Base-by-base conservation (phyloP, 2,329 filamentous ascomycete genomes). In the Pseudocercospora musae region DNA sequence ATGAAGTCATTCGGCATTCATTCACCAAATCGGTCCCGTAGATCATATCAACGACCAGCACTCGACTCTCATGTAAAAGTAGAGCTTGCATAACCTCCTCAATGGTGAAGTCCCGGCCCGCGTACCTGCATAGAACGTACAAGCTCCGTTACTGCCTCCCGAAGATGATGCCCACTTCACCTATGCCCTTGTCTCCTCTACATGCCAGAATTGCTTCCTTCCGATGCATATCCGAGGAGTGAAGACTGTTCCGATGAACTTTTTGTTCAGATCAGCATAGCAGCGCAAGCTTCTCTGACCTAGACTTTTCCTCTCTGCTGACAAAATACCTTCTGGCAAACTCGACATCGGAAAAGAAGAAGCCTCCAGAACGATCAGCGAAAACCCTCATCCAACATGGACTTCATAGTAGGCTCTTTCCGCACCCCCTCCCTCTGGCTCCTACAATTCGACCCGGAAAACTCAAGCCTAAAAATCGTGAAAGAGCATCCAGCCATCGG, bases 391-490 rank as follows among this genome's bases (percentile, higher is more conserved):
- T n/a, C n/a, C n/a, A n/a, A 5, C 18, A 76, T 76, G 74, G 73
- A 76, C 52, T 75, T 75, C 64, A 66, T 76, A 7, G 73, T 75
- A 23, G 74, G 74, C 54, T 70, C 72, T 3, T 76, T 76, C 66
- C 74, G 74, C 31, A 67, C 70, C 31, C 64, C 71, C 1, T 62
- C 62, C 33, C 68, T 76, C 31, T 75, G 70, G 62, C 74, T 73
- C 15, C 65, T 75, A 10, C 69, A 66, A 55, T 75, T 76, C 68
- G 54, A 70, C 20, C 69, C 68, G 1, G 55, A 71, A 4, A 59
- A 64, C 10, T 59, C 61, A 7, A 62, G 62, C 7, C 62, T 74
- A 10, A 61, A 64, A n/a, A 59, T 73, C 48, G 59, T 70, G 6
- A 67, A 67, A 42, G 67, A 69, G 29, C 71, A 71, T 8, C 66